These are phyloP conservation scores for Phytopythium ostracodes DNA, from an alignment of 352 stramenopile species.

Conservation along the genomic window DNA sequence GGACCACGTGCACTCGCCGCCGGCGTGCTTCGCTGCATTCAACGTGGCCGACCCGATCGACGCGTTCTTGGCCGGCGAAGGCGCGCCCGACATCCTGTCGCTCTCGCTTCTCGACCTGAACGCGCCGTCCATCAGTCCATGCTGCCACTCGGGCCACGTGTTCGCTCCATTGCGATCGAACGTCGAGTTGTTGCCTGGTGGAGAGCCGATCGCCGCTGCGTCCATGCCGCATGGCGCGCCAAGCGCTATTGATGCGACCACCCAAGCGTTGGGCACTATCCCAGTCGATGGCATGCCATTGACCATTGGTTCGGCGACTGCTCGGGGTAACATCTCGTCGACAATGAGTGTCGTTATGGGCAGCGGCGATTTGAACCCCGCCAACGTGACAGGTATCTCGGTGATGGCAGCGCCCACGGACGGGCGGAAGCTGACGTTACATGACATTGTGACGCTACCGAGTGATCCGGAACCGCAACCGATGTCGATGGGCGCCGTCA, in stretches of 20 bases:
- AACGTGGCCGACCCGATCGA: slow-evolving; percentile 35
- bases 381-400: not conserved
- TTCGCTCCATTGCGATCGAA: not conserved
- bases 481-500: not conserved
- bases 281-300: not conserved
- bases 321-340: no score
- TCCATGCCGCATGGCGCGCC: not conserved
- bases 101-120: slow-evolving; percentile 21
- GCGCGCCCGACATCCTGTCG: slow-evolving; percentile 24
- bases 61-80: slow-evolving; percentile 27
- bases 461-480: not conserved
- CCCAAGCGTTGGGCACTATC: not conserved
- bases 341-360: not conserved
- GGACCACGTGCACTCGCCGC: slow-evolving; percentile 53
- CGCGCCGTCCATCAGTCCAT: not conserved
- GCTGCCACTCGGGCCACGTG: not conserved
- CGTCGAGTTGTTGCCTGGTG: not conserved
- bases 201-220: not conserved
- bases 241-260: not conserved
- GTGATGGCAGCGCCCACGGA: not conserved
- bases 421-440: not conserved
- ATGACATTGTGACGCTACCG: not conserved
- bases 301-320: no score
- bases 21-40: slow-evolving; percentile 44
- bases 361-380: not conserved